Percentiles rank a stretch among this genome's conserved stretches.
Conservation (phyloP, 202 grass and related monocot genomes). For the Tripidium arundinaceum region DNA sequence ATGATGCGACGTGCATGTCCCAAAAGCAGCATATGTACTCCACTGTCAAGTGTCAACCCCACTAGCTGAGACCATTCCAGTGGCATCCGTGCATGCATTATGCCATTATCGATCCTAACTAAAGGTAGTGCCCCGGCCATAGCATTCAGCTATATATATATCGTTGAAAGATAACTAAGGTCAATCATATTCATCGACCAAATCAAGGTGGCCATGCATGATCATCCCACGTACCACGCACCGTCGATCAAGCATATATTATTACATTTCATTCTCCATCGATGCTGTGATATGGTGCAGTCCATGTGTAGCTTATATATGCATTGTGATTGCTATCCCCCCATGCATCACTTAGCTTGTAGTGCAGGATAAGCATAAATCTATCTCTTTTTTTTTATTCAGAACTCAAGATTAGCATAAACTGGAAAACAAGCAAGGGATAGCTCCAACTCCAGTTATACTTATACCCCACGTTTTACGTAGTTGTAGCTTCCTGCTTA, state of each 20-base stretch:
- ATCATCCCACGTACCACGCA: neutral
- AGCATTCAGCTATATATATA: no score
- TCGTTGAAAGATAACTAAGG: neutral
- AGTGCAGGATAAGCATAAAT: constrained; percentile 15
- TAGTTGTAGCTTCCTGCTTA: neutral
- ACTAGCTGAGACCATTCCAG: neutral
- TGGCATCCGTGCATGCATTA: neutral
- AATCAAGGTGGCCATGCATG: neutral
- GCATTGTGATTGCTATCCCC: neutral
- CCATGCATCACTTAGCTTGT: neutral
- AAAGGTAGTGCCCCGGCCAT: no score
- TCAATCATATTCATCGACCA: neutral
- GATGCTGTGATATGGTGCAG: neutral
- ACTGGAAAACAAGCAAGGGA: neutral
- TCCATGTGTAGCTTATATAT: neutral
- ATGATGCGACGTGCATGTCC: neutral
- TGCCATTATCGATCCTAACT: neutral
- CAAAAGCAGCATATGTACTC: neutral
- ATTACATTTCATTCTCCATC: neutral
- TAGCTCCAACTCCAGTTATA: neutral
- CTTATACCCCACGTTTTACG: neutral
- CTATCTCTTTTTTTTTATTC: no score
- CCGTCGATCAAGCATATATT: neutral
- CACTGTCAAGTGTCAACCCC: neutral
- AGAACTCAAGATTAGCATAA: neutral